phyloP scores from a whole-genome alignment of 1,284 basidiomycete genomes.

The Volvariella volvacea region DNA sequence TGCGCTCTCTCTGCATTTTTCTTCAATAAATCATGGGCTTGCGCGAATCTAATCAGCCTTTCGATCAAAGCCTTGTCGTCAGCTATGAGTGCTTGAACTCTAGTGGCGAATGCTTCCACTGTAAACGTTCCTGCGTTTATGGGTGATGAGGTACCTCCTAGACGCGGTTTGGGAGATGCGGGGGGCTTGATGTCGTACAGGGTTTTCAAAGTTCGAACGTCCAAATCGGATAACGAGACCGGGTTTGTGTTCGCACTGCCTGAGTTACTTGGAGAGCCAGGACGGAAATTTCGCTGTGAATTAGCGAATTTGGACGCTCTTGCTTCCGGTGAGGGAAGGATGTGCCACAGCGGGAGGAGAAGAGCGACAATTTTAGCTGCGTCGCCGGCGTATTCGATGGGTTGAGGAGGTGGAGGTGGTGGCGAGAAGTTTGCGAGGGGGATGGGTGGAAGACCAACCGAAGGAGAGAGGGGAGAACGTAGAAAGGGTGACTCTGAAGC shows the following conservation, averaged over 20 bases:
- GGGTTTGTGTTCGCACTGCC: conserved; percentile 27
- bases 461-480: conserved; percentile 1
- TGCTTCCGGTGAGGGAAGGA: conserved; percentile 73
- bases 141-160: conserved; percentile 25
- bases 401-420: conserved; percentile 10
- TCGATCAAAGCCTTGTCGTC: conserved; percentile 83
- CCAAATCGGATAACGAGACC: conserved; percentile 68
- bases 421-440: not conserved
- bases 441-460: conserved; percentile 8
- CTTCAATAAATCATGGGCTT: conserved; percentile 83
- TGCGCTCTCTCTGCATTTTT: conserved; percentile 86
- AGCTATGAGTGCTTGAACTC: conserved; percentile 71
- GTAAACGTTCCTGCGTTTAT: conserved; percentile 40
- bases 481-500: conserved; percentile 5
- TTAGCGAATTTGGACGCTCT: conserved; percentile 59
- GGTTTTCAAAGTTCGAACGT: conserved; percentile 70
- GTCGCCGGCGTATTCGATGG: conserved; percentile 41
- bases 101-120: conserved; percentile 66
- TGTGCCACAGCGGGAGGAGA: conserved; percentile 70
- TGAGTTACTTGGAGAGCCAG: conserved; percentile 35
- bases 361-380: conserved; percentile 52
- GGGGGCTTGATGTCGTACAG: conserved; percentile 47
- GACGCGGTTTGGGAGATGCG: conserved; percentile 12
- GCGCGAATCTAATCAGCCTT: conserved; percentile 74
- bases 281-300: conserved; percentile 38